Evolutionary conservation across 2,329 filamentous ascomycete species (phyloP), one percentile per base, ranked within the genome.

Genomic region (Trichoderma sp.): DNA sequence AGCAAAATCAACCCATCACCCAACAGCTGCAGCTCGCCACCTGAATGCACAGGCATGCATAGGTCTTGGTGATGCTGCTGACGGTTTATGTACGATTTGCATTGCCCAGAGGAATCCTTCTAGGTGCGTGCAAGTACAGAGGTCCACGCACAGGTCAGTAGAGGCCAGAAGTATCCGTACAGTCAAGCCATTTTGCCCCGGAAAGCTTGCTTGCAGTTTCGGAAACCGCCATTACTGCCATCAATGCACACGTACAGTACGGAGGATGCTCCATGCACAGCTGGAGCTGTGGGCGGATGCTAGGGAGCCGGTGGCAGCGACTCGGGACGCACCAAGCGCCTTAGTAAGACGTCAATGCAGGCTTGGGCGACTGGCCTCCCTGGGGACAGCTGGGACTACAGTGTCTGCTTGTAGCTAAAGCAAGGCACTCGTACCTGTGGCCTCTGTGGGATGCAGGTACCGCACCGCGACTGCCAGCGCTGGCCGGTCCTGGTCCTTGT

Each of bases 11-110:
- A 43, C 16, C 46, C 46, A 49, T 49, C n/a, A 21, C 39, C 59
- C 59, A 60, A 60, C 58, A 28, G 58, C 58, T 32, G 58, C 14
- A 39, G 14, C 16, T 46, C 8, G 26, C 51, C 51, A 55, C 51
- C 24, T 30, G 51, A 4, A 21, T 46, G 46, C 3, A 32, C 10
- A 8, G 10, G 2, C 32, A 14, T 34, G 32, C 32, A 34, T n/a
- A n/a, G 59, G 28, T n/a, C 39, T 60, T 60, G 59, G 59, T 60
- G 39, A 32, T 60, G 59, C 18, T 34, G 59, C 43, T 60, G 59
- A 60, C 59, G 59, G 39, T 26, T 18, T 32, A 49, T 18, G 11
- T 55, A 49, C 14, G 51, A 13, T 30, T 39, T 49, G 59, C 59
- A 60, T 49, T 49, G 39, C 59, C 59, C 37, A 59, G 18, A 24